Evolutionary conservation across 371 early-diverging fungal species (phyloP), one percentile per base, ranked within the genome.

Genomic region (Syncephalastrum contaminatum): DNA sequence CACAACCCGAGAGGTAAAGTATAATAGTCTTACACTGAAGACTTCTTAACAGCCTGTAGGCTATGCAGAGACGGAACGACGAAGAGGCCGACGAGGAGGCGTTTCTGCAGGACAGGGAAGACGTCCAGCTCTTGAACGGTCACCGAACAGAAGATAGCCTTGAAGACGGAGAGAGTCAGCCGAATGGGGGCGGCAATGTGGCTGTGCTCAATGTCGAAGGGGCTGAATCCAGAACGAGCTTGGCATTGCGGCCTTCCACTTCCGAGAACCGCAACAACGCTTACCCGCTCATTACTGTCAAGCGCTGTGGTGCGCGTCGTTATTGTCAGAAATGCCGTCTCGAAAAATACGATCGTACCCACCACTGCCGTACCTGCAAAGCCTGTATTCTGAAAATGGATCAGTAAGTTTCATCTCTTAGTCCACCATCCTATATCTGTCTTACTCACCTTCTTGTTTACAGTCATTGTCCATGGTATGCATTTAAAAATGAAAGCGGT

Each of bases 331-430:
- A 86, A 60, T 89, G 89, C 67, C 62, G 75, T 42, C n/a, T 72
- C 10, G 74, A 67, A 45, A 89, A 87, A 58, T 83, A 77, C 46
- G 86, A 87, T 59, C 64, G 88, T 43, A 71, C 78, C 2, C 87
- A 87, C 52, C 89, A 89, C 57, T 89, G 89, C 67, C 69, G 82
- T 21, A 70, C 69, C 8, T 89, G 88, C 52, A 74, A 77, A 53
- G 57, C 75, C 56, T 86, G 87, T 58, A 72, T 84, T 8, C 58
- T 86, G 16, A 85, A 86, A 51, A 84, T 86, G 83, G 88, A 88
- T 65, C 88, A 88, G 83, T 82, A 73, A 80, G 80, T 73, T 25
- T 25, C n/a, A 7, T 27, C 5, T 20, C 4, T 8, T 12, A 2
- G 10, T 30, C 7, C 36, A 30, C 10, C 10, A n/a, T 30, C 10